Percentiles rank a stretch among this genome's conserved stretches.
Conservation (phyloP, 805 yeast species). For the Candida dajiaensis region DNA sequence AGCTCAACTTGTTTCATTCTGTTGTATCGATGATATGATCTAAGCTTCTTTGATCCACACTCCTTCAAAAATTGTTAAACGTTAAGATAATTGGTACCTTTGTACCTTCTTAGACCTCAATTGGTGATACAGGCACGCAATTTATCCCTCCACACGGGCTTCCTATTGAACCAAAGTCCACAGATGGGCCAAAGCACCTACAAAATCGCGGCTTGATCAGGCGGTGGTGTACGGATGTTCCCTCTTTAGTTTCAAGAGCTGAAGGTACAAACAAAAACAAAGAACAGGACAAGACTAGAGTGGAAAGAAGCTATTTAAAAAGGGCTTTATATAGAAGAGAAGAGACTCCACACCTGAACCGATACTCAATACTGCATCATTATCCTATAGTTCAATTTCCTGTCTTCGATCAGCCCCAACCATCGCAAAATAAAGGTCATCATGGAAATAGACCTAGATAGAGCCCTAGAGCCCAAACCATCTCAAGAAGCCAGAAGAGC, state of each 20-base stretch:
- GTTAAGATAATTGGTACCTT: too few relatives aligned
- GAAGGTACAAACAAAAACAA: neutral
- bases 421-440: neutral
- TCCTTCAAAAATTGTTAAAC: too few relatives aligned
- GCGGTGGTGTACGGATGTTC: slow-evolving; percentile 5
- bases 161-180: neutral
- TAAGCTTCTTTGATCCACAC: neutral
- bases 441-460: slow-evolving; percentile 18
- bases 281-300: neutral
- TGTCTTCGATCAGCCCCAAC: neutral
- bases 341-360: neutral
- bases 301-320: neutral
- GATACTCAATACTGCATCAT: neutral
- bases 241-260: neutral
- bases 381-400: neutral
- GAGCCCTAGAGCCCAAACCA: slow-evolving; percentile 11
- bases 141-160: neutral
- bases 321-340: neutral
- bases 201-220: neutral
- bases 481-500: neutral
- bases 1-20: neutral
- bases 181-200: too few relatives aligned
- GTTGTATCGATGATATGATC: neutral
- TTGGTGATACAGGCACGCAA: neutral
- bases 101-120: neutral